Percentiles rank a stretch among this genome's conserved stretches.
Evolutionary conservation across 1,284 basidiomycete genomes (phyloP).

Genomic region (Naganishia sp.): DNA sequence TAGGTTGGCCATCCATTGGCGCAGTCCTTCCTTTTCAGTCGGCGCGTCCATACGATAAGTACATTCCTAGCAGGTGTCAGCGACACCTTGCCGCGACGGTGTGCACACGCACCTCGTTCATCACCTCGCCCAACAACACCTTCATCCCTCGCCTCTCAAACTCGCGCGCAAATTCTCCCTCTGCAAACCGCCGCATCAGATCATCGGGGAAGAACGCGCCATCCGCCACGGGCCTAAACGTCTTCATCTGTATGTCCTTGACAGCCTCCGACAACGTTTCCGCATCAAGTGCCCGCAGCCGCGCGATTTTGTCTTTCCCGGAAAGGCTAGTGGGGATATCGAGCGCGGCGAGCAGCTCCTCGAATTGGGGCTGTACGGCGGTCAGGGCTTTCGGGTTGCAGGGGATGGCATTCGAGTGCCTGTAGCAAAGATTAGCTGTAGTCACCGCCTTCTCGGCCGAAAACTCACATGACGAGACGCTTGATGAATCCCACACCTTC

Average conservation of each 20-base stretch:
- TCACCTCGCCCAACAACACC: background rate
- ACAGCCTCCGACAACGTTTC: background rate
- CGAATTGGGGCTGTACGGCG: conserved; percentile 8
- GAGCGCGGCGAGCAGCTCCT: background rate
- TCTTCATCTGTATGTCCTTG: conserved; percentile 3
- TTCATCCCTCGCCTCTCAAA: conserved; percentile 10
- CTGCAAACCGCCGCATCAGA: background rate
- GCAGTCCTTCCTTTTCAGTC: background rate
- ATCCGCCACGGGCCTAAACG: conserved; percentile 15
- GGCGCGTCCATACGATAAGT: conserved; percentile 12
- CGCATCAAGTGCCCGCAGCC: background rate
- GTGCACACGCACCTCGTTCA: conserved; percentile 7
- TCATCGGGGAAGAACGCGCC: conserved; percentile 8
- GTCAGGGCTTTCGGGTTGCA: conserved; percentile 1
- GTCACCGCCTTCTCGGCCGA: too few species aligned
- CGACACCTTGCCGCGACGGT: background rate
- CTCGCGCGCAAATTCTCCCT: conserved; percentile 6
- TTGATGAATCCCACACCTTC: too few species aligned
- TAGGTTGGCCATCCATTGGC: background rate
- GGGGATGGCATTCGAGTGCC: conserved; percentile 12
- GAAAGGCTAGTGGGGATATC: background rate
- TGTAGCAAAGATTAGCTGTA: background rate
- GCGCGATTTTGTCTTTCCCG: background rate
- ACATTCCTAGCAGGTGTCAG: conserved; percentile 6
- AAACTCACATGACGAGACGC: too few species aligned